Percentiles rank a stretch among this genome's conserved stretches.
phyloP scores from a whole-genome alignment of 148 eudicot genomes.

The Cornus florida region DNA sequence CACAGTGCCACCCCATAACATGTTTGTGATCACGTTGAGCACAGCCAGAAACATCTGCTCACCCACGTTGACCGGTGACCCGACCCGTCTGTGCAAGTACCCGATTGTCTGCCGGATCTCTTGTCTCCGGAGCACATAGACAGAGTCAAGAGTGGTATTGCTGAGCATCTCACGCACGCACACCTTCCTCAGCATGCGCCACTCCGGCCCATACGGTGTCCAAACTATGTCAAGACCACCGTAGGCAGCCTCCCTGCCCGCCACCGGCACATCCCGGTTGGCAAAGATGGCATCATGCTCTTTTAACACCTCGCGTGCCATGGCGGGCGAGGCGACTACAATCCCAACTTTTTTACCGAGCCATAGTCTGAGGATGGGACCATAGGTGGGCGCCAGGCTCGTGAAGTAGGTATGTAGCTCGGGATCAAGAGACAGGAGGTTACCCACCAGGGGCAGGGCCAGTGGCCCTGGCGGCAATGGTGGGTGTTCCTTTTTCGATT shows the following conservation, averaged over 20 bases:
- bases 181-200: constrained; percentile 61
- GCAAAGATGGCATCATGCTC: constrained; percentile 62
- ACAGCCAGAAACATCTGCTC: constrained; percentile 56
- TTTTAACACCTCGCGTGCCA: constrained; percentile 55
- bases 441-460: constrained; percentile 61
- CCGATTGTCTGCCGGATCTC: constrained; percentile 42
- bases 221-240: constrained; percentile 64
- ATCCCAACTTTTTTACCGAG: constrained; percentile 53
- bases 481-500: constrained; percentile 3
- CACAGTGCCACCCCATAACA: constrained; percentile 78
- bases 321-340: constrained; percentile 45
- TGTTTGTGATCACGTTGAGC: constrained; percentile 61
- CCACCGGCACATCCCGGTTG: constrained; percentile 67
- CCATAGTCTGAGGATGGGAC: constrained; percentile 55
- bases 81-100: constrained; percentile 29
- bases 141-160: constrained; percentile 39
- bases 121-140: constrained; percentile 33
- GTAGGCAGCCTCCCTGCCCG: constrained; percentile 37
- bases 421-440: constrained; percentile 58
- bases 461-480: constrained; percentile 57
- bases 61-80: constrained; percentile 48
- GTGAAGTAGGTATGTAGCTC: constrained; percentile 68
- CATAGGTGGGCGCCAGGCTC: constrained; percentile 42
- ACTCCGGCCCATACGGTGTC: constrained; percentile 61
- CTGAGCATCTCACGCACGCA: constrained; percentile 65